These are phyloP conservation scores for Hyphopichia fennica DNA, from an alignment of 1,139 yeast genomes.

Conservation along the genomic window DNA sequence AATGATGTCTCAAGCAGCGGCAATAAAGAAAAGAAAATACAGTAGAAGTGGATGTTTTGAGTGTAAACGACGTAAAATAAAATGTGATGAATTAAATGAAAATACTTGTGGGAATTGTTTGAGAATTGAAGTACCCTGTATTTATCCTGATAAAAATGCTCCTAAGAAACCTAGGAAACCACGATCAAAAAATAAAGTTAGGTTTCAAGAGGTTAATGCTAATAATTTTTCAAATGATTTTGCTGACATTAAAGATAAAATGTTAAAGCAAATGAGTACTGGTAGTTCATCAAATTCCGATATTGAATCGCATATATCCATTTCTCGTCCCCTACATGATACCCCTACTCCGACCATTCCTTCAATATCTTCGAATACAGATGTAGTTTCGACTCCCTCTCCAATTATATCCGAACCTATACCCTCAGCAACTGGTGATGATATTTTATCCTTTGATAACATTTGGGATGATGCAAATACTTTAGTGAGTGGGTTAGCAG, in stretches of 20 bases:
- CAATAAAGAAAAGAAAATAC: constrained; percentile 16
- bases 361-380: too few relatives aligned
- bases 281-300: neutral
- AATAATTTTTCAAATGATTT: neutral
- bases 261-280: neutral
- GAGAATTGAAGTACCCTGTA: constrained; percentile 22
- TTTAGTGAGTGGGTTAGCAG: constrained; percentile 4
- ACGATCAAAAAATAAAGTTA: neutral
- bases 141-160: constrained; percentile 21
- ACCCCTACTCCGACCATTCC: too few relatives aligned
- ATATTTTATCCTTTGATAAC: constrained; percentile 1
- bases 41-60: constrained; percentile 30
- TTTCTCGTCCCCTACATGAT: neutral
- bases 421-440: neutral
- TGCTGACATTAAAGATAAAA: neutral
- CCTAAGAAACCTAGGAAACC: constrained; percentile 5
- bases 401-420: too few relatives aligned
- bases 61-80: constrained; percentile 30
- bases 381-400: too few relatives aligned
- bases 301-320: neutral
- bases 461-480: constrained; percentile 4
- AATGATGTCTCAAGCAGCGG: too few relatives aligned
- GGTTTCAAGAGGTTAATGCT: neutral
- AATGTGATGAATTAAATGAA: constrained; percentile 52
- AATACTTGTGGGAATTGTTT: constrained; percentile 45